A percentile compares a stretch with the other conserved stretches of the same genome.
phyloP scores from a whole-genome alignment of 1,284 basidiomycete species.

The Cryptococcus amylolentus region DNA sequence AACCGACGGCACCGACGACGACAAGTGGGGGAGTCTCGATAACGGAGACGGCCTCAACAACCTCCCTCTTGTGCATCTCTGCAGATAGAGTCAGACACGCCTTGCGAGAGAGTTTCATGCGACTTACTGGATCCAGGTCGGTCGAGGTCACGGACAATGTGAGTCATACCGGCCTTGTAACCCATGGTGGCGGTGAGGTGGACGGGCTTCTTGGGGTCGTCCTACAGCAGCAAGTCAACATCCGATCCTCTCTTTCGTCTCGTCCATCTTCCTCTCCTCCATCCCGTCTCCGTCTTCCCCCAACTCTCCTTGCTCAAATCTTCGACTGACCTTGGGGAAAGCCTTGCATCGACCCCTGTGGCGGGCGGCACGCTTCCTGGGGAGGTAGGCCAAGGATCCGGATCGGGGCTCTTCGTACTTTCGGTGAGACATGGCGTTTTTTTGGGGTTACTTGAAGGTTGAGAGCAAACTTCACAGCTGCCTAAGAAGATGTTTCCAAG shows the following conservation, averaged over 20 bases:
- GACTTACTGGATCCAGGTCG: conserved; percentile 91
- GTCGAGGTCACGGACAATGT: conserved; percentile 98
- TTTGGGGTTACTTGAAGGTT: no score
- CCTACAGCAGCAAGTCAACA: conserved; percentile 55
- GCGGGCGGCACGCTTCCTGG: conserved; percentile 89
- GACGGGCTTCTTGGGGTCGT: conserved; percentile 99
- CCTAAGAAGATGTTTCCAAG: no score
- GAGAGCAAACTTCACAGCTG: no score
- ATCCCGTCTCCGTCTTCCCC: neutral
- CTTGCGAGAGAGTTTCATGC: neutral
- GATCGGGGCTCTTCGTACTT: conserved; percentile 94
- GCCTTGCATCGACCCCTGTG: conserved; percentile 98
- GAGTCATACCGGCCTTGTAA: conserved; percentile 99
- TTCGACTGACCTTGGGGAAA: conserved; percentile 75
- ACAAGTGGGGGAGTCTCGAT: conserved; percentile 98
- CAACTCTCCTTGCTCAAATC: neutral
- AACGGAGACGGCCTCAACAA: conserved; percentile 96
- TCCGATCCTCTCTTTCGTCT: conserved; percentile 5
- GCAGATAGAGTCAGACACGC: conserved; percentile 6
- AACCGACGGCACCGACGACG: conserved; percentile 97
- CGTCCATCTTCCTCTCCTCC: neutral
- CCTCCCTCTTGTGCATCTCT: conserved; percentile 99
- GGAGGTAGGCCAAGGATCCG: conserved; percentile 76
- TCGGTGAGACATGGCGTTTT: conserved; percentile 43
- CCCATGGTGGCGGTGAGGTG: conserved; percentile 98